These are phyloP conservation scores for Clavispora fructus DNA, from an alignment of 805 yeast genomes.

Conservation along the genomic window DNA sequence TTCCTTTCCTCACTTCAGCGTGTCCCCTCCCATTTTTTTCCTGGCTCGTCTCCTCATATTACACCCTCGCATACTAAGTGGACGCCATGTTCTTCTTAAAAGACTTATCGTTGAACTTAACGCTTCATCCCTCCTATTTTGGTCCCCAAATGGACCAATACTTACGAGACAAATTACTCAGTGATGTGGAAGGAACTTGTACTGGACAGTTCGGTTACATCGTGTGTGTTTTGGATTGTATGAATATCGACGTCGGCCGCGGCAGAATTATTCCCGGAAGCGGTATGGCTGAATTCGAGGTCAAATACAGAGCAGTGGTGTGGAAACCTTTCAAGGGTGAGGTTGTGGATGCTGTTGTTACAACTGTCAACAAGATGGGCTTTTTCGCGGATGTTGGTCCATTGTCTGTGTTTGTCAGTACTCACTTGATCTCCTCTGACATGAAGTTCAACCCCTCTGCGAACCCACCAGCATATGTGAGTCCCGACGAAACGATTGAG, in stretches of 20 bases:
- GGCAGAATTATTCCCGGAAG: constrained; percentile 87
- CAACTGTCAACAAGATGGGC: constrained; percentile 91
- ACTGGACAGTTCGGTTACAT: constrained; percentile 98
- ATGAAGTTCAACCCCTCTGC: constrained; percentile 92
- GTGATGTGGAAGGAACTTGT: constrained; percentile 97
- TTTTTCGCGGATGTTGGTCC: constrained; percentile 99
- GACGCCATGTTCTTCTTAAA: constrained; percentile 46
- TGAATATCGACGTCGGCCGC: constrained; percentile 90
- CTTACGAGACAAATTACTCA: constrained; percentile 79
- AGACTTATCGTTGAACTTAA: constrained; percentile 85
- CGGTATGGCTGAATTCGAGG: constrained; percentile 95
- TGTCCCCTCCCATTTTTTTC: neutral
- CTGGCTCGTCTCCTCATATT: neutral
- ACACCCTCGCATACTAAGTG: neutral
- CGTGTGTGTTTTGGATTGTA: constrained; percentile 90
- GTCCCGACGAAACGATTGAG: constrained; percentile 91
- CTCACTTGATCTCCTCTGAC: constrained; percentile 90
- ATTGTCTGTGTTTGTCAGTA: constrained; percentile 86
- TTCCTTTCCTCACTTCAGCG: neutral
- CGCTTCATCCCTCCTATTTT: constrained; percentile 94
- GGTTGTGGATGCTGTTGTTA: constrained; percentile 94
- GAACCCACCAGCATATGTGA: constrained; percentile 96
- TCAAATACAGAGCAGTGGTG: constrained; percentile 91
- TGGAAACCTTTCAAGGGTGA: constrained; percentile 99
- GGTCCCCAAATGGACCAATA: constrained; percentile 98